phyloP scores from a whole-genome alignment of 441 rosid genomes.

The Populus trichocarpa region DNA sequence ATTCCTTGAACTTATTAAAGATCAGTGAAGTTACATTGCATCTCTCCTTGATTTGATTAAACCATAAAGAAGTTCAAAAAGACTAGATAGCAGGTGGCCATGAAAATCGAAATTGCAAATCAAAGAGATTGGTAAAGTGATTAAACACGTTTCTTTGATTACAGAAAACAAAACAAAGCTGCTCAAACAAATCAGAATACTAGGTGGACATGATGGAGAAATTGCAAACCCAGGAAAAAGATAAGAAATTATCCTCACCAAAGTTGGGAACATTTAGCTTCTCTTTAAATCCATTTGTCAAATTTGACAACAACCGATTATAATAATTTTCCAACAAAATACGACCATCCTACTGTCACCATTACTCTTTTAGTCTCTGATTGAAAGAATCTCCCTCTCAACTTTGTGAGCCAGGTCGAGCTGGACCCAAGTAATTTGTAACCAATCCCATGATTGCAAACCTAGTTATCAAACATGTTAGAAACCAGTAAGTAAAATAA shows the following conservation, averaged over 20 bases:
- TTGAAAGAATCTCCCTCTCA: slow-evolving; percentile 25
- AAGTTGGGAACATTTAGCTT: background rate
- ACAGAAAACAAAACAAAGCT: background rate
- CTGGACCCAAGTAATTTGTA: slow-evolving; percentile 81
- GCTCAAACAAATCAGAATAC: background rate
- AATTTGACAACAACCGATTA: background rate
- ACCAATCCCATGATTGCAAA: slow-evolving; percentile 96
- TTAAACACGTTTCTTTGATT: background rate
- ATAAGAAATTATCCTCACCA: background rate
- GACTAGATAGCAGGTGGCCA: too few species aligned
- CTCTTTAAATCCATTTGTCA: background rate
- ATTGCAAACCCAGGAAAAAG: background rate
- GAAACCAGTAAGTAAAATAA: background rate
- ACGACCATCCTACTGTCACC: background rate
- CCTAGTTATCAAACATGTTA: slow-evolving; percentile 38
- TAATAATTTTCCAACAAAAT: background rate
- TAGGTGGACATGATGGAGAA: background rate
- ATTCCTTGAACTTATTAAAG: too few species aligned
- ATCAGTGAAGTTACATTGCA: too few species aligned
- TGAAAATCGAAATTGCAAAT: too few species aligned
- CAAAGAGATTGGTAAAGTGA: too few species aligned
- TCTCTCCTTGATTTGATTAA: too few species aligned
- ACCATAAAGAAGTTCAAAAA: too few species aligned
- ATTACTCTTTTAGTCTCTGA: background rate
- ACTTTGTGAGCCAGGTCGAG: slow-evolving; percentile 58